Conservation (phyloP, 2,329 filamentous ascomycete species). For the Akanthomyces muscarius region DNA sequence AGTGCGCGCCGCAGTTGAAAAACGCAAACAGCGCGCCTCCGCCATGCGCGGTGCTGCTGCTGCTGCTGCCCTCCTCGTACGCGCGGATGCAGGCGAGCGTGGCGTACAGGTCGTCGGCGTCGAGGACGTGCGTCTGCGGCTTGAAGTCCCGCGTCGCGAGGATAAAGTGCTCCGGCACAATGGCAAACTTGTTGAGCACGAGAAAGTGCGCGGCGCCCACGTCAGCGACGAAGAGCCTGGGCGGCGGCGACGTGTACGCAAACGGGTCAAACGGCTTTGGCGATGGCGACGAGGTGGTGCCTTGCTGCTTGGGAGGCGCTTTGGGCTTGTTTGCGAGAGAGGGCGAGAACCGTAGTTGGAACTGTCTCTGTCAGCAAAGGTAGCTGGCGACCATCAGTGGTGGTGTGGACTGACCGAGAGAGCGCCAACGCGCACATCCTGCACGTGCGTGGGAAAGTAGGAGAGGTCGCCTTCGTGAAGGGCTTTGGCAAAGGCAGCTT, state of each 20-base stretch:
- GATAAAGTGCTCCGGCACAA: slow-evolving; percentile 69
- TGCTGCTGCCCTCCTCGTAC: slow-evolving; percentile 35
- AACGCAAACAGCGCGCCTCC: slow-evolving; percentile 54
- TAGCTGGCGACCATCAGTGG: slow-evolving; percentile 6
- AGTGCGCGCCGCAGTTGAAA: slow-evolving; percentile 66
- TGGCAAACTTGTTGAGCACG: slow-evolving; percentile 71
- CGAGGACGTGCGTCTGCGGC: slow-evolving; percentile 61
- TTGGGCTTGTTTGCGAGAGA: slow-evolving; percentile 65
- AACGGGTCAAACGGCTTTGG: slow-evolving; percentile 58
- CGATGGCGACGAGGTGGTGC: slow-evolving; percentile 20
- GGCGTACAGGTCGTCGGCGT: slow-evolving; percentile 55
- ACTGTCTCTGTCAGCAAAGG: slow-evolving; percentile 39
- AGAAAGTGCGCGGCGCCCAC: slow-evolving; percentile 56
- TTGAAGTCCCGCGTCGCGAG: slow-evolving; percentile 61
- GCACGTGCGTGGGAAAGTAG: slow-evolving; percentile 53
- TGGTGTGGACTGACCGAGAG: slow-evolving; percentile 37
- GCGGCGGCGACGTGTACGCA: slow-evolving; percentile 48
- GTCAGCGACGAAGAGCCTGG: slow-evolving; percentile 49
- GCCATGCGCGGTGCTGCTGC: slow-evolving; percentile 4
- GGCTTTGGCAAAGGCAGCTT: slow-evolving; percentile 45
- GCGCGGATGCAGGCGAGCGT: slow-evolving; percentile 59
- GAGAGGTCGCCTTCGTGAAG: slow-evolving; percentile 45
- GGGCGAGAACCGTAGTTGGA: slow-evolving; percentile 69
- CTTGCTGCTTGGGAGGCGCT: slow-evolving; percentile 22
- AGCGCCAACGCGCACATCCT: slow-evolving; percentile 41